Conservation (phyloP, 441 rosid genomes). For the Cnidoscolus chayamansa region DNA sequence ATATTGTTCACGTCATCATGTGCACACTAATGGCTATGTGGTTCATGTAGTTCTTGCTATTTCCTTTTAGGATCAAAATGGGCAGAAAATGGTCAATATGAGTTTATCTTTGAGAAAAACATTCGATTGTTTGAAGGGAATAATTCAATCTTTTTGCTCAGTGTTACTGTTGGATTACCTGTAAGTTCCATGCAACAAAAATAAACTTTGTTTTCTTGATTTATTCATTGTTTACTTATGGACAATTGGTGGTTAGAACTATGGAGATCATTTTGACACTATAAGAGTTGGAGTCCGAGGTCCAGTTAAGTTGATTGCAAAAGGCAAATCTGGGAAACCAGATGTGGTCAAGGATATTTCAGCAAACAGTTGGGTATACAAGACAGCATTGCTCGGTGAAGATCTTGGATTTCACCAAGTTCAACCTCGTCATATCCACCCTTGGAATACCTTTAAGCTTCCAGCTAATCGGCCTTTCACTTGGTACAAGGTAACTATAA, state of each 20-base stretch:
- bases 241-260: conserved; percentile 33
- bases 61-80: conserved; percentile 12
- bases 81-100: conserved; percentile 12
- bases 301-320: conserved; percentile 33
- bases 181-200: conserved; percentile 22
- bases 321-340: conserved; percentile 27
- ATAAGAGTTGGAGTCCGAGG: conserved; percentile 42
- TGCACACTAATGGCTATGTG: not conserved
- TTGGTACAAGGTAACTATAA: conserved; percentile 43
- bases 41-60: not conserved
- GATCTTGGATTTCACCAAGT: conserved; percentile 1
- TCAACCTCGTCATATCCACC: not conserved
- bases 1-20: not conserved
- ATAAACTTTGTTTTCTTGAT: too few relatives aligned
- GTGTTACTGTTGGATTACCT: conserved; percentile 52
- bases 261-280: conserved; percentile 44
- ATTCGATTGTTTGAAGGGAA: conserved; percentile 38
- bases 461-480: conserved; percentile 27
- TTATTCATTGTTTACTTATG: not conserved
- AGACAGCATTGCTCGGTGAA: conserved; percentile 39
- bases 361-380: conserved; percentile 51
- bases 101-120: conserved; percentile 33
- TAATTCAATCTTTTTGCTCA: conserved; percentile 48
- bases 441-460: conserved; percentile 22
- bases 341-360: conserved; percentile 42